Conservation (phyloP, 768 basidiomycete species). For the Favolaschia claudopus region DNA sequence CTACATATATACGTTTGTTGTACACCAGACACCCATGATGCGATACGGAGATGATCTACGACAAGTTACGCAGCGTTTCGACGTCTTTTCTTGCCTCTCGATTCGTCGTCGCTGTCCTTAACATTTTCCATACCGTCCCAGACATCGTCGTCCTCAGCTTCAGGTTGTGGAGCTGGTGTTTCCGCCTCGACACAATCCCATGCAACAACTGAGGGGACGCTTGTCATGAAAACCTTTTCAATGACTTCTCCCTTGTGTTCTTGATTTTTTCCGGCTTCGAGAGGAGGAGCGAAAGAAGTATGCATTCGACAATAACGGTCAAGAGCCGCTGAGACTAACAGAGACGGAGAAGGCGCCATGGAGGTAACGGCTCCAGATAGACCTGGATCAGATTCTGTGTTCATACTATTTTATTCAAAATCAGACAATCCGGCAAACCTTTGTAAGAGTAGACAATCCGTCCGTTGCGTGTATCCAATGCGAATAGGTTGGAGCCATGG, state of each 20-base stretch:
- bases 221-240: slow-evolving; percentile 69
- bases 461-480: slow-evolving; percentile 76
- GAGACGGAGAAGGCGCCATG: slow-evolving; percentile 59
- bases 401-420: no score
- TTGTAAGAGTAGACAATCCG: slow-evolving; percentile 70
- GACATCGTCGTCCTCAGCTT: slow-evolving; percentile 61
- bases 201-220: slow-evolving; percentile 64
- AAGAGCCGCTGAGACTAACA: slow-evolving; percentile 67
- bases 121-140: slow-evolving; percentile 74
- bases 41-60: neutral
- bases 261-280: slow-evolving; percentile 54
- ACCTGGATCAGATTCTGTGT: slow-evolving; percentile 58
- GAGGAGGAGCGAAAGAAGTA: slow-evolving; percentile 61
- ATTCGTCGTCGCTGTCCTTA: slow-evolving; percentile 38
- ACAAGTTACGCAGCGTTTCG: slow-evolving; percentile 21
- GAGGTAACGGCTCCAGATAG: slow-evolving; percentile 76
- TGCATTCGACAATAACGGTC: slow-evolving; percentile 80
- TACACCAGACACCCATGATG: neutral
- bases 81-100: slow-evolving; percentile 32
- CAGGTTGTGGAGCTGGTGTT: slow-evolving; percentile 18
- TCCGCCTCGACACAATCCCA: slow-evolving; percentile 58
- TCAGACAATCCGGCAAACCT: no score
- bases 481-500: slow-evolving; percentile 65
- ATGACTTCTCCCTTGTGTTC: slow-evolving; percentile 67
- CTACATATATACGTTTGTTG: neutral